Conservation (phyloP, 2,329 filamentous ascomycete species). For the Microascus cirrosus region DNA sequence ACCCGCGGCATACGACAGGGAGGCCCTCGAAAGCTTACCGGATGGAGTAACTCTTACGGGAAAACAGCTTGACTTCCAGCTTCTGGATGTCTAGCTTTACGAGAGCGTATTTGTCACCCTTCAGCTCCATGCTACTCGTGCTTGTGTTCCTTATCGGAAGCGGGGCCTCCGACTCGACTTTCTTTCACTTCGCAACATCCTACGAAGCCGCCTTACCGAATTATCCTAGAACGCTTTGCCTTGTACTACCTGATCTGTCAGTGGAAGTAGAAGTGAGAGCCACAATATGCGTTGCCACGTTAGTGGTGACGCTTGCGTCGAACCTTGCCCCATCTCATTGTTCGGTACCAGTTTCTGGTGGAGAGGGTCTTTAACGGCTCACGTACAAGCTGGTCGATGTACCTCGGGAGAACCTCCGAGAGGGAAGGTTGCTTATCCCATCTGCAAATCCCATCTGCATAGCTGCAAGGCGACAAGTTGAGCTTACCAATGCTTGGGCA, state of each 20-base stretch:
- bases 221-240: not conserved
- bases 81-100: not conserved
- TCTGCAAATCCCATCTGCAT: not conserved
- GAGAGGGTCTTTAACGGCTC: not conserved
- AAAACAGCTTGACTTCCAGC: not conserved
- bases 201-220: not conserved
- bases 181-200: not conserved
- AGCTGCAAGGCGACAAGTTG: not conserved
- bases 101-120: not conserved
- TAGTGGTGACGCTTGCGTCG: not conserved
- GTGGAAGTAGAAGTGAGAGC: not conserved
- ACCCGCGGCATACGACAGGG: not conserved
- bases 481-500: not conserved
- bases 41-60: not conserved
- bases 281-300: not conserved
- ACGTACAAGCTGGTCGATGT: not conserved
- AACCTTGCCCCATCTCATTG: not conserved
- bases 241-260: not conserved
- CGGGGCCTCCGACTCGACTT: not conserved
- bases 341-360: not conserved
- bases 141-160: not conserved
- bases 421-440: too few relatives aligned
- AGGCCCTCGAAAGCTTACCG: not conserved
- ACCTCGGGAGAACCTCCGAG: not conserved
- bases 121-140: not conserved